phyloP scores from a whole-genome alignment of 345 rosid genomes.

The Brassica carinata region DNA sequence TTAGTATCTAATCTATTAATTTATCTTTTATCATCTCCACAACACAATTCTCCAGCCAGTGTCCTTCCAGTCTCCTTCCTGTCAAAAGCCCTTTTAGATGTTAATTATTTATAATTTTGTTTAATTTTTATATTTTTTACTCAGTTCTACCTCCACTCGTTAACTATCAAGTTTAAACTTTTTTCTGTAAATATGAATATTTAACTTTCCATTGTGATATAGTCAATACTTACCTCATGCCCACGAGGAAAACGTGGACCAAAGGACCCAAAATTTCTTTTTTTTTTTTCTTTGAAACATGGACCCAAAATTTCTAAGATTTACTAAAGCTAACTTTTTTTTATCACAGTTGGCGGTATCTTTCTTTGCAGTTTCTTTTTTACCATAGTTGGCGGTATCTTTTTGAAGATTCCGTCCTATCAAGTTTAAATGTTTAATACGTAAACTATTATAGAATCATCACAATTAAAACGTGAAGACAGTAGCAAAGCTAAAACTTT shows the following conservation, averaged over 20 bases:
- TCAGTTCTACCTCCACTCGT: constrained; percentile 1
- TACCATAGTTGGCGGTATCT: neutral
- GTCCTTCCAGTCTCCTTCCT: constrained; percentile 39
- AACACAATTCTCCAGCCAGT: constrained; percentile 41
- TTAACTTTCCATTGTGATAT: neutral
- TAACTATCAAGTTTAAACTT: neutral
- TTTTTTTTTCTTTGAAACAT: no score
- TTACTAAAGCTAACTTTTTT: no score
- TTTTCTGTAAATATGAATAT: neutral
- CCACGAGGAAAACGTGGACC: neutral
- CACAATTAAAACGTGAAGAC: constrained; percentile 12
- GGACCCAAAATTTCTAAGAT: neutral
- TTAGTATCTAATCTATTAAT: neutral
- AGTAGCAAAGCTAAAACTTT: neutral
- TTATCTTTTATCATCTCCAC: constrained; percentile 10
- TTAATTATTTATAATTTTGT: neutral
- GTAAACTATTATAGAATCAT: neutral
- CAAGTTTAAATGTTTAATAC: neutral
- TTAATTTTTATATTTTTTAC: neutral
- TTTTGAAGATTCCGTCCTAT: neutral
- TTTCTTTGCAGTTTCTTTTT: neutral
- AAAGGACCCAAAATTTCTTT: neutral
- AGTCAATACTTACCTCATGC: neutral
- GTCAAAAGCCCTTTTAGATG: constrained; percentile 11
- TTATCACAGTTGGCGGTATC: no score